These are phyloP conservation scores for Calonectria hawksworthii DNA, from an alignment of 2,329 filamentous ascomycete genomes.

Conservation along the genomic window DNA sequence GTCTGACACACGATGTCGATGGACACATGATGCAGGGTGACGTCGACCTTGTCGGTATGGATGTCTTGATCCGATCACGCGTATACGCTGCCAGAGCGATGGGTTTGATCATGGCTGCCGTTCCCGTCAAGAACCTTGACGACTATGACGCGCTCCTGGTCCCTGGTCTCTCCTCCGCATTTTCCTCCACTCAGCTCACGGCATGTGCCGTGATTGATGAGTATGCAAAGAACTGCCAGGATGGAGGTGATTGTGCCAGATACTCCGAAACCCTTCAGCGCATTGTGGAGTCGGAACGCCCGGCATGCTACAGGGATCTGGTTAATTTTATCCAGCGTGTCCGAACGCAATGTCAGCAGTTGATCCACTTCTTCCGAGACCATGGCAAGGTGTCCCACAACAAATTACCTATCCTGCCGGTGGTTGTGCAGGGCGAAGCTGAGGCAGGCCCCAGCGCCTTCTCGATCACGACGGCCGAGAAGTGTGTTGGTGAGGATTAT, in stretches of 20 bases:
- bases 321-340: constrained; percentile 91
- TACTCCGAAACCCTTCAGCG: constrained; percentile 77
- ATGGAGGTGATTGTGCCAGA: constrained; percentile 58
- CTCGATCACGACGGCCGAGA: constrained; percentile 88
- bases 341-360: constrained; percentile 89
- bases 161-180: constrained; percentile 77
- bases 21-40: constrained; percentile 98
- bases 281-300: constrained; percentile 86
- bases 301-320: constrained; percentile 88
- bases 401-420: constrained; percentile 85
- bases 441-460: constrained; percentile 95
- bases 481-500: constrained; percentile 87
- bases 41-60: constrained; percentile 91
- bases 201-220: constrained; percentile 90
- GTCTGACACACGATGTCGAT: constrained; percentile 93
- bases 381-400: constrained; percentile 83
- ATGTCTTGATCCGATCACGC: constrained; percentile 89
- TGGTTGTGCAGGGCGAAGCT: constrained; percentile 93
- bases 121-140: constrained; percentile 74
- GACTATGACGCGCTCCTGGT: constrained; percentile 76
- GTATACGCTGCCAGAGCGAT: constrained; percentile 90
- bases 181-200: constrained; percentile 88
- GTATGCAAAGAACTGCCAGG: constrained; percentile 75
- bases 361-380: constrained; percentile 93
- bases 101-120: constrained; percentile 83